Base-by-base conservation (phyloP, 306 rosid species). In the Adenanthera pavonina region DNA sequence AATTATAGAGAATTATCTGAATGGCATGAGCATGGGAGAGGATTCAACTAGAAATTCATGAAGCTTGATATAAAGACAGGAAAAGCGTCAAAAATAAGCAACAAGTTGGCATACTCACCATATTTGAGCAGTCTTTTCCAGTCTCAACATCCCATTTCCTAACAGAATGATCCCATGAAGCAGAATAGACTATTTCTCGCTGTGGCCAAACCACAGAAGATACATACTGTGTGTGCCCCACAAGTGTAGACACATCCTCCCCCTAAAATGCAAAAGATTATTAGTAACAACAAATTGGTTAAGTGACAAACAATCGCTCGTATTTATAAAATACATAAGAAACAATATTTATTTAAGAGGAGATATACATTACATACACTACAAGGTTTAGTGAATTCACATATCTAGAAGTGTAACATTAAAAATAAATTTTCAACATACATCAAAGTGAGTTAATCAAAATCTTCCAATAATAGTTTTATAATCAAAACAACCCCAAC, bases 81-180 rank as follows among this genome's bases (percentile, higher is more conserved):
- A 60, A 34, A 54, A 54, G 48, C 13, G 44, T 43, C 41, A 44
- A 61, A 61, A 48, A 9, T 14, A 49, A 47, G 30, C 30, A 67
- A 67, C 19, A 40, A 74, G 25, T 40, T 64, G 75, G 61, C 69
- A 76, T 72, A 87, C 96, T 89, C 90, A 90, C 96, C 36, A 92
- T 88, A 86, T 86, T 83, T 38, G 80, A 64, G 79, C 80, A 47
- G 73, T 87, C 89, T 85, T 89, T 92, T 75, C 98, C 94, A 0
- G 91, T 90, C 87, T 93, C 97, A 1, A 84, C 97, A 75, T 95
- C 95, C 99, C 99, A 93, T 72, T 79, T 85, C 84, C 96, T 88
- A 69, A 91, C 75, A 78, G 98, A 89, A 86, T 93, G 98, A 88
- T 95, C 98, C 98, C 97, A 90, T 0, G 99, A 95, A 34, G 97